Base-by-base conservation (phyloP, 75 land plant genomes). In the Selaginella tamariscina region DNA sequence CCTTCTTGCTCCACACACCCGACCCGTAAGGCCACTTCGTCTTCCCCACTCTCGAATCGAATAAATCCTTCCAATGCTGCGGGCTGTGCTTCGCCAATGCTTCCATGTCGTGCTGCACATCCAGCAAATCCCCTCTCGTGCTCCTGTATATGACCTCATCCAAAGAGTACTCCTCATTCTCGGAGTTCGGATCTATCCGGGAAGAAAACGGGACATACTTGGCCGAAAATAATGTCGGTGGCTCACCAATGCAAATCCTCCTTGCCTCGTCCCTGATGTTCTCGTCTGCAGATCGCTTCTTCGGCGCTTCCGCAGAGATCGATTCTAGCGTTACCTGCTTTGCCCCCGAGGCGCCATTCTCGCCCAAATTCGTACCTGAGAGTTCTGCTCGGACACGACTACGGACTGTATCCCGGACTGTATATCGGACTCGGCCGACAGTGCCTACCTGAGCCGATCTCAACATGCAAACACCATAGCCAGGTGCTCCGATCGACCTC, bases 1-100 rank as follows among this genome's bases (percentile, higher is more conserved):
- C 91, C 74, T 91, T 91, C 74, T 91, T 91, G 68, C 82, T 78
- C 96, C 96, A 91, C 18, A 91, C 96, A n/a, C 96, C 96, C 54
- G 96, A 91, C 29, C 96, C 96, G 32, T 85, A 88, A 0, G 96
- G 96, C 96, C 96, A 91, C 23, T 84, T 80, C 32, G 96, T 91
- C 69, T 82, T 83, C 21, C 96, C 96, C 18, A 91, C 89, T 23
- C 96, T 70, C 26, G 92, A 88, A 64, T 91, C 96, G 57, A 91
- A 91, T 9, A 91, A 82, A 30, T 56, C 26, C 56, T 75, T 73
- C 96, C 96, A 91, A 68, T 88, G 85, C 18, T 55, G 29, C 23
- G 88, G 94, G 39, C 82, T 85, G 73, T 71, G 82, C 65, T 77
- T 67, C 68, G 75, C 74, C 44, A 91, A 69, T 2, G 96, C 96